A percentile compares a stretch with the other conserved stretches of the same genome.
Evolutionary conservation across 208 protist genomes (phyloP).

Genomic region (Trichomonas tenax): DNA sequence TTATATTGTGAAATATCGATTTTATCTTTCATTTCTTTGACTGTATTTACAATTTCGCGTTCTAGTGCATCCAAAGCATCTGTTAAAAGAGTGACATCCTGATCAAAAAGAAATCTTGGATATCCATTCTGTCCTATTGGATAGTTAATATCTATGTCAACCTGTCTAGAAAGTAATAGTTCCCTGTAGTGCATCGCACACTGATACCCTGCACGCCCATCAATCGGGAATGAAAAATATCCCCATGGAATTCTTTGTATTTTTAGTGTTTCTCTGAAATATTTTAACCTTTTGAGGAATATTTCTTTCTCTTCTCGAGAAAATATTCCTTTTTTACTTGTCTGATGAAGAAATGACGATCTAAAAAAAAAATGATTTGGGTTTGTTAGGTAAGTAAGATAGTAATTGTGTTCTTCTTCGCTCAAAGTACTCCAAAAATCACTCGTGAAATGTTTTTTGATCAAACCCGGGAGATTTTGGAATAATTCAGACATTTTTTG

Average conservation of each 20-base stretch:
- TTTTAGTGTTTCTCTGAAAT: background rate
- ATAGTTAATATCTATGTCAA: background rate
- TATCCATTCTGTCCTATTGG: background rate
- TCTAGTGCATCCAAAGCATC: background rate
- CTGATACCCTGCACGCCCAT: background rate
- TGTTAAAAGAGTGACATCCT: background rate
- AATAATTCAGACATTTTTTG: no score
- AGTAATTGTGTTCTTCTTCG: no score
- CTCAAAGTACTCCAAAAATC: no score
- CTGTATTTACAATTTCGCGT: background rate
- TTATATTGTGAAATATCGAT: no score
- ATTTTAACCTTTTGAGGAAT: background rate
- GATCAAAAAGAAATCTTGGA: background rate
- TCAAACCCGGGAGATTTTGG: no score
- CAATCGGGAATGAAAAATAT: background rate
- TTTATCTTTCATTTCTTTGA: no score
- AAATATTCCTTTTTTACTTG: background rate
- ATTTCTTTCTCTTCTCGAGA: background rate
- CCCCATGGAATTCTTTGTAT: background rate
- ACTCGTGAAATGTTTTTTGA: no score
- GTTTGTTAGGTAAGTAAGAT: background rate
- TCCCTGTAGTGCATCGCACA: background rate
- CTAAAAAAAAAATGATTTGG: background rate
- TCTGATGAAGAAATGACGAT: background rate
- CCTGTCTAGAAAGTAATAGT: background rate